Evolutionary conservation across 371 early-diverging fungal genomes (phyloP).

Genomic region (Haplosporangium sp.): DNA sequence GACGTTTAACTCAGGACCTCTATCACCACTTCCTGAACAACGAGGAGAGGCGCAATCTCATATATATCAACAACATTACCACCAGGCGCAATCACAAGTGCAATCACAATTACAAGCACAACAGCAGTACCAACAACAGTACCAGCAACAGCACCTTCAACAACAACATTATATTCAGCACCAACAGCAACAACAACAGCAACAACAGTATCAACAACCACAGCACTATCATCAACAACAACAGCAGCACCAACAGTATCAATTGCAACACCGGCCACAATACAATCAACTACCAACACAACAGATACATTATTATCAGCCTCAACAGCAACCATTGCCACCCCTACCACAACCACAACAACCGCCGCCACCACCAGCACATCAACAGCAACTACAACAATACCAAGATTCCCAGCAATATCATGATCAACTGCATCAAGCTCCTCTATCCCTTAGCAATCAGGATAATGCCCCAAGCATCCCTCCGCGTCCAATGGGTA

Average conservation of each 20-base stretch:
- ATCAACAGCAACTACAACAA: too few species aligned
- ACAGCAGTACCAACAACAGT: constrained; percentile 3
- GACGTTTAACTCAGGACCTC: not conserved
- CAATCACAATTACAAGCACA: constrained; percentile 12
- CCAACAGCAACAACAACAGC: not conserved
- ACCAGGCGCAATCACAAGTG: constrained; percentile 19
- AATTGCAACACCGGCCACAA: not conserved
- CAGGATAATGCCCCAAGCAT: constrained; percentile 9
- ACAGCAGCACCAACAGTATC: constrained; percentile 5
- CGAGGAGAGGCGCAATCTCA: constrained; percentile 2
- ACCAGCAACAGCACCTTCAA: not conserved
- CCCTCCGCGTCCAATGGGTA: constrained; percentile 19
- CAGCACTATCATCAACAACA: constrained; percentile 2
- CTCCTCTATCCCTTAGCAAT: not conserved
- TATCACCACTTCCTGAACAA: constrained; percentile 8
- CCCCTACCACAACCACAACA: too few species aligned
- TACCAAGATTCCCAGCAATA: not conserved
- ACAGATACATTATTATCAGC: not conserved
- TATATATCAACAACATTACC: constrained; percentile 7
- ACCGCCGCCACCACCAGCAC: too few species aligned
- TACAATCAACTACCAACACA: constrained; percentile 2
- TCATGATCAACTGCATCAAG: constrained; percentile 2
- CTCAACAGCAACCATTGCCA: too few species aligned
- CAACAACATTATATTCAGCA: not conserved
- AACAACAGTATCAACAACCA: constrained; percentile 13